Evolutionary conservation across 768 basidiomycete species (phyloP), one percentile per base, ranked within the genome.

Genomic region (Leccinum imitatum): DNA sequence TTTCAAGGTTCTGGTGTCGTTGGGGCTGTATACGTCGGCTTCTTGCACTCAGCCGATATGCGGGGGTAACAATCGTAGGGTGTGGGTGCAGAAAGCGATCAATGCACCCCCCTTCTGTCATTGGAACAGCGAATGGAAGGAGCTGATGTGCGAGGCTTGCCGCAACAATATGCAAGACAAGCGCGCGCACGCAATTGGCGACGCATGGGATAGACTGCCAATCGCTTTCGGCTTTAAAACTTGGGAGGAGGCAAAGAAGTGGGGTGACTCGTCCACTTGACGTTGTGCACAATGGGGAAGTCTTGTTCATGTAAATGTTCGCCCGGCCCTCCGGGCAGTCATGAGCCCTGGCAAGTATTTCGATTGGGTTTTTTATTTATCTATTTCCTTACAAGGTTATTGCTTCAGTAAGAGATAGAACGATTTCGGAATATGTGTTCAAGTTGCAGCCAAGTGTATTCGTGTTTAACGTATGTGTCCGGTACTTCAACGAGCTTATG

Each of bases 211-310:
- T 39, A 27, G 41, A 14, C 23, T 63, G 13, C 61, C 61, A 15
- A 13, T 3, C 4, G 51, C n/a, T 2, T 63, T 69, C 19, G 50
- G 48, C 14, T 57, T 66, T 17, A 9, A 48, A 55, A 58, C 59
- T 9, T 66, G 64, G 61, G 52, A 1, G 5, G 50, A 53, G 4
- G 44, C 25, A 9, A 35, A 1, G 41, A 19, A 47, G 27, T 47
- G 33, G 3, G 47, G 21, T 11, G 53, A 54, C n/a, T 48, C 31
- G 33, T 19, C 47, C 48, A 14, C 23, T 6, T 27, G 23, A 6
- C 39, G 6, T 44, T 44, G n/a, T 11, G 17, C 37, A 14, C 15
- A 17, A 3, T 27, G 27, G 27, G 27, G 27, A 27, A 27, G 33
- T 44, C 41, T 44, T 15, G 13, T 39, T 41, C 41, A 41, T n/a